These are phyloP conservation scores for Alternaria sp. DNA, from an alignment of 2,329 filamentous ascomycete genomes.

Conservation along the genomic window DNA sequence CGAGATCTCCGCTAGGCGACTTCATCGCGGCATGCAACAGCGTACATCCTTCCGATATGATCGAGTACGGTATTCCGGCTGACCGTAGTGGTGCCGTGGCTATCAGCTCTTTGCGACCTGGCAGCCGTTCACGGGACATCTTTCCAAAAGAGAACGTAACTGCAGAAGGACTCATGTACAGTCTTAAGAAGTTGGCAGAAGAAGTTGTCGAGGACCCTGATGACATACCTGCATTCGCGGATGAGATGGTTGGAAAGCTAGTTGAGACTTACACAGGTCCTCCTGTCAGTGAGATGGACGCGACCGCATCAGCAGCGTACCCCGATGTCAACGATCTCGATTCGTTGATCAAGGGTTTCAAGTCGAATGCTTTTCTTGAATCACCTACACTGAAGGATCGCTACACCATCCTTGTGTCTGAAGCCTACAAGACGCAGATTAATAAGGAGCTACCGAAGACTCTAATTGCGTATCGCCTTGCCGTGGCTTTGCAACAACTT, in stretches of 20 bases:
- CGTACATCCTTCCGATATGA: constrained; percentile 62
- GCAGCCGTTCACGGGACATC: constrained; percentile 18
- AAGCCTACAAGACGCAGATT: constrained; percentile 28
- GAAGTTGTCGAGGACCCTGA: constrained; percentile 36
- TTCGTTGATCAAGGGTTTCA: constrained; percentile 25
- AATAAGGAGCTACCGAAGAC: constrained; percentile 26
- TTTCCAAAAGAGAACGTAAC: constrained; percentile 29
- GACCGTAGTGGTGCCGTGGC: constrained; percentile 52
- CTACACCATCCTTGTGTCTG: constrained; percentile 37
- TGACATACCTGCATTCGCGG: constrained; percentile 27
- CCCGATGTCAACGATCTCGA: constrained; percentile 2
- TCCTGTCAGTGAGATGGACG: neutral
- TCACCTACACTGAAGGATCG: constrained; percentile 37
- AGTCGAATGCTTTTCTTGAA: constrained; percentile 31
- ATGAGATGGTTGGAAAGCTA: constrained; percentile 31
- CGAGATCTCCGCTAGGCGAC: constrained; percentile 54
- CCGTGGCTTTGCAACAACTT: constrained; percentile 25
- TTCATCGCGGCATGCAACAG: constrained; percentile 58
- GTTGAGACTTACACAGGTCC: constrained; percentile 18
- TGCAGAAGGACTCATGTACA: constrained; percentile 44
- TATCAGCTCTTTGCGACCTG: constrained; percentile 32
- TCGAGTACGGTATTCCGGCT: constrained; percentile 61
- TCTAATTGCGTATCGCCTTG: constrained; percentile 42
- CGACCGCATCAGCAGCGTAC: neutral
- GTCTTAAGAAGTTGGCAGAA: constrained; percentile 42